Base-by-base conservation (phyloP, 2,329 filamentous ascomycete species). In the Claviceps monticola region DNA sequence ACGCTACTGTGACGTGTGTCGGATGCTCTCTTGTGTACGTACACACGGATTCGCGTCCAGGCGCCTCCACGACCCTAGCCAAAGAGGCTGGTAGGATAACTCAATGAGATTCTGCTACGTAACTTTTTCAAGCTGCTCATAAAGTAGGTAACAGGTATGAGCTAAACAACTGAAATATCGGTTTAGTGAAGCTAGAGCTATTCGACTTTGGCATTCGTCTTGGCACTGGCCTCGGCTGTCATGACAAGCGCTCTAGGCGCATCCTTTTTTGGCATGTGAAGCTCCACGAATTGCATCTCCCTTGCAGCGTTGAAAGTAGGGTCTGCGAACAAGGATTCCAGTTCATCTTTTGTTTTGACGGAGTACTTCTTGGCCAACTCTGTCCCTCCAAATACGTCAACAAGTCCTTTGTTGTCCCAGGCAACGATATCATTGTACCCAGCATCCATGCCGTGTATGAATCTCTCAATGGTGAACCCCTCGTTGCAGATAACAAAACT, bases 401-500 rank as follows among this genome's bases (percentile, higher is more conserved):
- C 76, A 0, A 89, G 67, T 19, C 81, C 79, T 64, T 79, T 80
- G 72, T 83, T 86, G 49, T 83, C 74, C 89, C 89, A 95, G 11
- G 72, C 66, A 53, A 78, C 74, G 52, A 95, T 82, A 62, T 95
- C 86, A 62, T 95, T 95, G 72, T 95, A 95, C 26, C 63, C 65
- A 36, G 79, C 86, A 8, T 89, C 73, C 80, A 84, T 84, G 50
- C 88, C 88, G 66, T 95, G 88, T 61, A 95, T 94, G 65, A 80
- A 86, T 34, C 89, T 81, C 69, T 95, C 89, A 64, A 94, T 93
- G 9, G 88, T 93, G 69, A 86, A 95, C 11, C 89, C 89, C 42
- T 90, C 80, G 64, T 94, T 94, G 74, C 86, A 88, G 58, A 95
- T 84, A 56, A 93, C 75, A 64, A 95, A 91, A 56, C 79, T 80